These are phyloP conservation scores for Pyrus communis DNA, from an alignment of 306 rosid species.

Conservation along the genomic window DNA sequence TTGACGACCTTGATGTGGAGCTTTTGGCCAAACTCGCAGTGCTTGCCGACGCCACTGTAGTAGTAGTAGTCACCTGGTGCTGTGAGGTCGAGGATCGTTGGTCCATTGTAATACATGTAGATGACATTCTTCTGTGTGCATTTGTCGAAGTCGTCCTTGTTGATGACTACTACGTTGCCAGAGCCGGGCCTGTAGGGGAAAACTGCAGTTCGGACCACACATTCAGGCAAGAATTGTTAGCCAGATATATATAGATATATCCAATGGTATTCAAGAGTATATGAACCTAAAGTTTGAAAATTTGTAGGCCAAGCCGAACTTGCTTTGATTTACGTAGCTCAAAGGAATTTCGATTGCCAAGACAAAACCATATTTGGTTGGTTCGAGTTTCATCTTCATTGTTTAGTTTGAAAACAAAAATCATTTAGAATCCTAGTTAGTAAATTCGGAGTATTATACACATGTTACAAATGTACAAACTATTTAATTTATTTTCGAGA, in stretches of 20 bases:
- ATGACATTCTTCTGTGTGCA: constrained; percentile 27
- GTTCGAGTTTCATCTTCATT: not conserved
- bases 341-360: not conserved
- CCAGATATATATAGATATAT: not conserved
- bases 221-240: not conserved
- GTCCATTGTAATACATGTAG: constrained; percentile 34
- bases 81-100: constrained; percentile 24
- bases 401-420: not conserved
- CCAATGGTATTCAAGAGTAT: too few species aligned
- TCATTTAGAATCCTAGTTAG: too few species aligned
- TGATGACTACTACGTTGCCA: constrained; percentile 35
- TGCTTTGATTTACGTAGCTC: not conserved
- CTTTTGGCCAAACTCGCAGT: constrained; percentile 68
- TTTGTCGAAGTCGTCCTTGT: constrained; percentile 24
- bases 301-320: not conserved
- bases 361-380: too few species aligned
- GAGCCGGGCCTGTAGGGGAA: constrained; percentile 41
- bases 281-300: too few species aligned
- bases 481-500: too few species aligned
- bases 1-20: constrained; percentile 31
- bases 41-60: constrained; percentile 54
- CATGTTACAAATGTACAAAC: not conserved
- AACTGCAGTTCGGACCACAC: constrained; percentile 25
- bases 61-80: constrained; percentile 44
- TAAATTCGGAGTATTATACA: not conserved